These are phyloP conservation scores for Ceratocystis variospora DNA, from an alignment of 2,329 filamentous ascomycete species.

Conservation along the genomic window DNA sequence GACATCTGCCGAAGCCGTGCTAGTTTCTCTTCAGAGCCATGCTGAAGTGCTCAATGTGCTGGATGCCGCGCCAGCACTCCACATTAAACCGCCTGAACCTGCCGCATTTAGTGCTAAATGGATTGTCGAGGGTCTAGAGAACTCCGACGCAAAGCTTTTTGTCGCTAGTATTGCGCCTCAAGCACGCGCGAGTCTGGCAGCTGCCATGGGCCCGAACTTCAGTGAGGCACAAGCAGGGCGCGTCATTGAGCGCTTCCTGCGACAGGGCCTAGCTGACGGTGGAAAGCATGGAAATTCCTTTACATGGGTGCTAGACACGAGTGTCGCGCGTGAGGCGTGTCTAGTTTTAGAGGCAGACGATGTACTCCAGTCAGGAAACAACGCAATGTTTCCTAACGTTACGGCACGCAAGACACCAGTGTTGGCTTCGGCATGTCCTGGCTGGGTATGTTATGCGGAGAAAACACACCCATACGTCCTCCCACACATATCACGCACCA, in stretches of 20 bases:
- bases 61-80: slow-evolving; percentile 47
- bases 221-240: slow-evolving; percentile 59
- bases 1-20: slow-evolving; percentile 91
- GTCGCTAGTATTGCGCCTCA: slow-evolving; percentile 90
- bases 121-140: slow-evolving; percentile 39
- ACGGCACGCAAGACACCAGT: slow-evolving; percentile 39
- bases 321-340: slow-evolving; percentile 65
- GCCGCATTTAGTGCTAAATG: slow-evolving; percentile 20
- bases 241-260: slow-evolving; percentile 70
- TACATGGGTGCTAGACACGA: slow-evolving; percentile 82
- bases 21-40: slow-evolving; percentile 89
- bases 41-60: slow-evolving; percentile 75
- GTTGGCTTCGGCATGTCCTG: slow-evolving; percentile 81
- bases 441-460: slow-evolving; percentile 98
- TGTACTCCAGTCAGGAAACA: slow-evolving; percentile 32
- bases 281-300: slow-evolving; percentile 66
- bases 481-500: slow-evolving; percentile 77
- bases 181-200: slow-evolving; percentile 74
- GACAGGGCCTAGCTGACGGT: slow-evolving; percentile 50
- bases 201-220: slow-evolving; percentile 59
- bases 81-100: background rate
- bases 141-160: slow-evolving; percentile 59
- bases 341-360: slow-evolving; percentile 70
- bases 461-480: slow-evolving; percentile 93
- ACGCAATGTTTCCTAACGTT: background rate